phyloP scores from a whole-genome alignment of 768 basidiomycete species.

The Psilocybe azurescens region DNA sequence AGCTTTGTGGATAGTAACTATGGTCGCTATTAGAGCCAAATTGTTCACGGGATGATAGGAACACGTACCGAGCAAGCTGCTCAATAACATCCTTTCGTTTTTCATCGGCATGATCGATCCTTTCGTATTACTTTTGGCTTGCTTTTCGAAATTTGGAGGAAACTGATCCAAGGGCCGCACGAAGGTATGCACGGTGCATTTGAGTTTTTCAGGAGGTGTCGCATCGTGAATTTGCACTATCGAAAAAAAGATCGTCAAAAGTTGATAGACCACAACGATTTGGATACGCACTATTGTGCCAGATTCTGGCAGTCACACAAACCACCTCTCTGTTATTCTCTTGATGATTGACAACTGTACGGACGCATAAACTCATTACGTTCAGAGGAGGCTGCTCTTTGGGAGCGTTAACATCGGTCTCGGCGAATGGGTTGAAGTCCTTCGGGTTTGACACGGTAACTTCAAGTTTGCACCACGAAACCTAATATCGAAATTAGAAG shows the following conservation, averaged over 20 bases:
- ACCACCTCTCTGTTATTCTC: slow-evolving; percentile 96
- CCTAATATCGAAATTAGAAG: slow-evolving; percentile 45
- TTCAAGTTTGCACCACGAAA: slow-evolving; percentile 98
- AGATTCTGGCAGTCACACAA: slow-evolving; percentile 82
- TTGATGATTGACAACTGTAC: slow-evolving; percentile 92
- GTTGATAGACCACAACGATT: background rate
- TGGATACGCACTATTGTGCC: slow-evolving; percentile 62
- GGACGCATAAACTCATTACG: slow-evolving; percentile 84
- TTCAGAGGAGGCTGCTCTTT: slow-evolving; percentile 89
- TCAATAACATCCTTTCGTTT: slow-evolving; percentile 88
- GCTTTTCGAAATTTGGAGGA: slow-evolving; percentile 81
- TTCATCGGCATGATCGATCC: slow-evolving; percentile 74
- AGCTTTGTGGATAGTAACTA: slow-evolving; percentile 78
- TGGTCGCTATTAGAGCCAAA: slow-evolving; percentile 5
- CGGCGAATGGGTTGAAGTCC: slow-evolving; percentile 82
- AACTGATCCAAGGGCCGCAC: slow-evolving; percentile 89
- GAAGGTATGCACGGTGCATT: slow-evolving; percentile 84
- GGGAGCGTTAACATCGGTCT: slow-evolving; percentile 70
- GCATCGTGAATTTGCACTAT: slow-evolving; percentile 90
- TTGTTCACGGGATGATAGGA: background rate
- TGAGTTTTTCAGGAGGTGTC: slow-evolving; percentile 86
- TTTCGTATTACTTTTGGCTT: slow-evolving; percentile 65
- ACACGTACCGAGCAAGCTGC: slow-evolving; percentile 71
- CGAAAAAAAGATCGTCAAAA: background rate
- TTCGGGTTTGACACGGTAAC: slow-evolving; percentile 84